Evolutionary conservation across 2,329 filamentous ascomycete species (phyloP), one percentile per base, ranked within the genome.

Genomic region (Stromatinia cepivora): DNA sequence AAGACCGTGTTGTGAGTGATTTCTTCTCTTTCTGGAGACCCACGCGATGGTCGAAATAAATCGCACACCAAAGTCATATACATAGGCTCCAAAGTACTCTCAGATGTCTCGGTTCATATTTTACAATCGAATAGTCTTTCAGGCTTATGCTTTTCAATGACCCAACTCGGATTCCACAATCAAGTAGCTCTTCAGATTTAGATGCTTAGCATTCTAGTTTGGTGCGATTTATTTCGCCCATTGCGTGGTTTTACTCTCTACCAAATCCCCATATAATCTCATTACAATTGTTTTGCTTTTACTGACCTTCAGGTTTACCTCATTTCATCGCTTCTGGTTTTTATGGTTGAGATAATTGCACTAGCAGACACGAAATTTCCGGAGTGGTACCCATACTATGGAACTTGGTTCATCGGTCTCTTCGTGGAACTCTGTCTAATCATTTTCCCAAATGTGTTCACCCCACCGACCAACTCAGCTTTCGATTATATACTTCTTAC

Each of bases 321-420:
- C 50, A 79, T 91, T 36, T 86, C 88, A 1, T 90, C 87, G 67
- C 81, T 88, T 58, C 79, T 92, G 39, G 82, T 87, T n/a, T 92
- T 89, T 78, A 84, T 86, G 4, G 83, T 89, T 20, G 82, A 90
- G 73, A 80, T 88, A 70, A 82, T 85, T 53, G 83, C 82, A 28
- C 81, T 91, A 20, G 79, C 82, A 3, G 84, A 87, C 66, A 80
- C 81, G 25, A 76, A 81, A 42, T 81, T 82, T 65, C 82, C 84
- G 3, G 82, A 87, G 13, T 89, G 87, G 83, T 87, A 89, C 73
- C 87, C 89, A 0, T 88, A 87, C 71, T 85, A 86, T 72, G 88
- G 87, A 25, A 86, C 86, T 17, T 90, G 89, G 83, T 73, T 85
- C 42, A 77, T 91, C 22, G 86, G 85, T 20, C 78, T 90, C 10